Evolutionary conservation across 768 basidiomycete species (phyloP), one percentile per base, ranked within the genome.

Genomic region (Dendrothele bispora): DNA sequence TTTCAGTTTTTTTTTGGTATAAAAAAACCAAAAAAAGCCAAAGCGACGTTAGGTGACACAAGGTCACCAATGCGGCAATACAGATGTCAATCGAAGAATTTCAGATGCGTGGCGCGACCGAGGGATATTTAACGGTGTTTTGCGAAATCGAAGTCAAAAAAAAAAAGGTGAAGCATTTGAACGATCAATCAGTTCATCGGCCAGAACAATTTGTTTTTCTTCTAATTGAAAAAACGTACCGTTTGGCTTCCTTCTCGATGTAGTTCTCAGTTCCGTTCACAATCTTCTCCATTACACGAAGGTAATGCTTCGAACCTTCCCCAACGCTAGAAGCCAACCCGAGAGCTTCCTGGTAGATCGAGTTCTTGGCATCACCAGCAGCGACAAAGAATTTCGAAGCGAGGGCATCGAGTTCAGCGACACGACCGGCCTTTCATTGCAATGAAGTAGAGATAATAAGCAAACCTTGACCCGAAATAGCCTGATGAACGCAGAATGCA

Each of bases 221-320:
- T 39, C 38, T 10, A 17, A n/a, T 38, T n/a, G n/a, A n/a, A 22
- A n/a, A 15, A 17, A 57, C 76, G 59, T 57, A 95, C 91, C 95
- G 82, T 58, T 80, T 82, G 26, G 80, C 68, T 69, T 99, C 97
- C 71, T 95, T 95, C 62, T 82, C 78, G 45, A 95, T 59, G 70
- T 95, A 98, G 28, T 65, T 79, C 56, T 85, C 84, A 24, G 82
- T 74, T 39, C 82, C 79, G 49, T 77, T 82, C 21, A 82, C 69
- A 5, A 94, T 72, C 68, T 95, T 93, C 68, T 91, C 84, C 91
- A 98, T 95, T 35, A 93, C 84, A 50, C 86, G 84, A 49, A 94
- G 55, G 66, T 99, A 99, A 66, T 94, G 88, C 57, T 80, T 78
- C 15, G 83, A 79, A 20, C 75, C 68, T 5, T 61, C 70, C 24